These are phyloP conservation scores for Albugo laibachii DNA, from an alignment of 352 stramenopile genomes.

Conservation along the genomic window DNA sequence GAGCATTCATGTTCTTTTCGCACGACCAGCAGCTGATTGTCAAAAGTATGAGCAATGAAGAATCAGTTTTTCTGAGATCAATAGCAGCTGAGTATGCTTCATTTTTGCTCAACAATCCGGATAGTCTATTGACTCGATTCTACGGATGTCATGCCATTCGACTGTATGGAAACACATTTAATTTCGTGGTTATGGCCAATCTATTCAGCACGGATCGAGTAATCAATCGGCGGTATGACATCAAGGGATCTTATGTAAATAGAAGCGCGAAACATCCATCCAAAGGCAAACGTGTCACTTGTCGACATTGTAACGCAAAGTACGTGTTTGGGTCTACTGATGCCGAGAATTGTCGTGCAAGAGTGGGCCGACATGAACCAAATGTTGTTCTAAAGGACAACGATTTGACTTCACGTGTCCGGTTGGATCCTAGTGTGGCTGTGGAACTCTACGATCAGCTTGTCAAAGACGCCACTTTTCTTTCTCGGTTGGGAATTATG, in stretches of 20 bases:
- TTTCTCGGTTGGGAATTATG: conserved; percentile 77
- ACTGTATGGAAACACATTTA: conserved; percentile 76
- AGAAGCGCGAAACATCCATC: conserved; percentile 71
- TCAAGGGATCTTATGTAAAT: conserved; percentile 80
- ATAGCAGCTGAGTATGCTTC: conserved; percentile 67
- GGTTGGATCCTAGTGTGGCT: conserved; percentile 43
- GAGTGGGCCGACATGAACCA: conserved; percentile 63
- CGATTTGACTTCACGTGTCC: conserved; percentile 71
- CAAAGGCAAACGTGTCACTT: conserved; percentile 71
- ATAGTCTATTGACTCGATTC: conserved; percentile 66
- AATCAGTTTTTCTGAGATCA: conserved; percentile 58
- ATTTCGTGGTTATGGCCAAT: conserved; percentile 83
- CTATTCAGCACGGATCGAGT: conserved; percentile 74
- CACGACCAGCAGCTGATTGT: conserved; percentile 76
- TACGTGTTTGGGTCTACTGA: conserved; percentile 69
- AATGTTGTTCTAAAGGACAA: conserved; percentile 81
- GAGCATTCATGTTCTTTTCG: conserved; percentile 81
- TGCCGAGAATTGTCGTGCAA: conserved; percentile 48
- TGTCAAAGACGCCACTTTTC: conserved; percentile 71
- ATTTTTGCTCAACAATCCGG: conserved; percentile 62
- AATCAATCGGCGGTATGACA: conserved; percentile 75
- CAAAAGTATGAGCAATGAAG: conserved; percentile 80
- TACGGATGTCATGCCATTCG: conserved; percentile 74
- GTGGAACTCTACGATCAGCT: conserved; percentile 75
- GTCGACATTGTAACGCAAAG: conserved; percentile 74